Conservation (phyloP, 768 basidiomycete species). For the Auriculariales sp. region DNA sequence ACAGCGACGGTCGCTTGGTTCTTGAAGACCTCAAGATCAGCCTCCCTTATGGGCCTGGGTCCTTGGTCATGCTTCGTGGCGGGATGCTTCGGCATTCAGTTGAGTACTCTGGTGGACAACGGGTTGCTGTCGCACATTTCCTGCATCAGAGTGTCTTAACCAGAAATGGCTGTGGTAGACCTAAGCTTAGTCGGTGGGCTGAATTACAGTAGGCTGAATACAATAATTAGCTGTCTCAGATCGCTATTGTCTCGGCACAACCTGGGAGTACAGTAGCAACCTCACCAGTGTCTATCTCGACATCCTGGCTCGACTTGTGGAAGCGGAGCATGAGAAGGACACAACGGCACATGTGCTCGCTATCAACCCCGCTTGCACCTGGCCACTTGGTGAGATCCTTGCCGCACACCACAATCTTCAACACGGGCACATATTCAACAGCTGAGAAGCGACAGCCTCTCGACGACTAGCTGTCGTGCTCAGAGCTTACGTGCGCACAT, state of each 20-base stretch:
- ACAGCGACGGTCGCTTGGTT: neutral
- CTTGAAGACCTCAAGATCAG: neutral
- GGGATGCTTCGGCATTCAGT: neutral
- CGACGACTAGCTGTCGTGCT: too few relatives aligned
- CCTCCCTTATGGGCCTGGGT: neutral
- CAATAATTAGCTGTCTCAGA: too few relatives aligned
- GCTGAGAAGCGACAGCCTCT: conserved; percentile 26
- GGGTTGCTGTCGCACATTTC: neutral
- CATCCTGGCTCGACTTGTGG: too few relatives aligned
- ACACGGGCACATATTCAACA: conserved; percentile 95
- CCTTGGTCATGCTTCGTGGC: neutral
- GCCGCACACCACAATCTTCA: conserved; percentile 83
- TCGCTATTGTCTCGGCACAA: too few relatives aligned
- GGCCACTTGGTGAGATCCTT: conserved; percentile 92
- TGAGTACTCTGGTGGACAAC: neutral
- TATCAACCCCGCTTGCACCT: conserved; percentile 61
- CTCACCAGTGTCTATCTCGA: conserved; percentile 92
- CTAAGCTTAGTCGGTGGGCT: neutral
- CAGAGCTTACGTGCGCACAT: too few relatives aligned
- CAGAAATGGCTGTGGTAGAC: neutral
- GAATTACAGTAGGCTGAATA: too few relatives aligned
- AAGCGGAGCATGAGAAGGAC: neutral
- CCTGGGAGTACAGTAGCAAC: conserved; percentile 97
- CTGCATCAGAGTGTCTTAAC: neutral
- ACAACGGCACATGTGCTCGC: neutral